These are phyloP conservation scores for Saccharomyces eubayanus DNA, from an alignment of 805 yeast species.

Conservation along the genomic window DNA sequence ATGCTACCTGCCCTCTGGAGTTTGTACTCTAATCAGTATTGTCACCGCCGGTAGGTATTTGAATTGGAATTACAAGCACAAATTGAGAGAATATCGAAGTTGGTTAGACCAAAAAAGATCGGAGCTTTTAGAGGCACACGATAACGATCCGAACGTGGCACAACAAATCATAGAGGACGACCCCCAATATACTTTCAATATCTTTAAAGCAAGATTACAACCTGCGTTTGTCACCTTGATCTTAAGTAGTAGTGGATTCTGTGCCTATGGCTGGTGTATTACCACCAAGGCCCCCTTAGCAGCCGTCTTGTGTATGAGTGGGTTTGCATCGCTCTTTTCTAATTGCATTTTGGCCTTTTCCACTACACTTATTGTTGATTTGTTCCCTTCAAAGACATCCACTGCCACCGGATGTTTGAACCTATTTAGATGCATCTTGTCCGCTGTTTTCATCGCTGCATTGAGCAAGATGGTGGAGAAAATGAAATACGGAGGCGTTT, in stretches of 20 bases:
- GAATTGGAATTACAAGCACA: constrained; percentile 36
- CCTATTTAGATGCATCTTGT: constrained; percentile 60
- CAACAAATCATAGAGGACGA: constrained; percentile 17
- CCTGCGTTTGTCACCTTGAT: constrained; percentile 38
- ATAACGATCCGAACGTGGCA: constrained; percentile 14
- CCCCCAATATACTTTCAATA: constrained; percentile 39
- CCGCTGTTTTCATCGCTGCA: constrained; percentile 64
- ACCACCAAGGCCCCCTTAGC: constrained; percentile 40
- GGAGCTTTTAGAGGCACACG: constrained; percentile 12
- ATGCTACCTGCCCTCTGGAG: constrained; percentile 68
- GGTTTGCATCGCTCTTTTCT: constrained; percentile 49
- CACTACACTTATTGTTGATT: constrained; percentile 65
- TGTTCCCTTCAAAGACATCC: constrained; percentile 62
- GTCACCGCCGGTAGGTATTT: constrained; percentile 48
- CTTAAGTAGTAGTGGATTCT: constrained; percentile 33
- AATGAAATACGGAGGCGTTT: constrained; percentile 68
- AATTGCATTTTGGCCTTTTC: constrained; percentile 50
- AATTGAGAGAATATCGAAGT: constrained; percentile 13
- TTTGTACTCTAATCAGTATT: constrained; percentile 56
- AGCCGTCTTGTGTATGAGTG: constrained; percentile 50
- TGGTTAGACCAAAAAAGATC: constrained; percentile 17
- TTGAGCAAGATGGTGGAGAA: constrained; percentile 48
- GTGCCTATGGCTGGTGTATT: constrained; percentile 70
- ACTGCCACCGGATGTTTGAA: constrained; percentile 70
- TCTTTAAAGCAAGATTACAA: constrained; percentile 47